Conservation (phyloP, 2,329 filamentous ascomycete species). For the Cryoendolithus antarcticus region DNA sequence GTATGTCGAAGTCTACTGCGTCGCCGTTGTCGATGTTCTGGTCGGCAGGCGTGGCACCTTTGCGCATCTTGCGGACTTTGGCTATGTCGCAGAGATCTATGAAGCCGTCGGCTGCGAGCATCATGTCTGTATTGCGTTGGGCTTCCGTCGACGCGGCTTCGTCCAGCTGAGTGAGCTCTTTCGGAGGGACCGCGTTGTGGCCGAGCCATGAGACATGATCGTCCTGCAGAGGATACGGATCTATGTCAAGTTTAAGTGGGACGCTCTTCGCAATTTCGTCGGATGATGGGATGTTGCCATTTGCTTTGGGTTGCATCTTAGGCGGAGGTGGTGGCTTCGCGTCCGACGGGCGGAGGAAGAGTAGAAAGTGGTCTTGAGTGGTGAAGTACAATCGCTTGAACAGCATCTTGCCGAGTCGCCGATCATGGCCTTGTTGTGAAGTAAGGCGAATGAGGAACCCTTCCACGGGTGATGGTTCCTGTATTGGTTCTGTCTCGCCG, state of each 20-base stretch:
- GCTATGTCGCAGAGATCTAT: constrained; percentile 48
- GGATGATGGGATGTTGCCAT: constrained; percentile 39
- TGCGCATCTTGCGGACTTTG: constrained; percentile 43
- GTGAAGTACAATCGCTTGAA: constrained; percentile 56
- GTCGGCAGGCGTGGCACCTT: constrained; percentile 41
- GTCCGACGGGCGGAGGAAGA: constrained; percentile 50
- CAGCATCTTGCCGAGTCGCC: constrained; percentile 47
- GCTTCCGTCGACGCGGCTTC: constrained; percentile 47
- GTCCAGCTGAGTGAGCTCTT: constrained; percentile 31
- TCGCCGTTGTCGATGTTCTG: constrained; percentile 40
- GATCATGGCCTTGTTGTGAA: constrained; percentile 47
- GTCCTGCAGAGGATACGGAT: constrained; percentile 45
- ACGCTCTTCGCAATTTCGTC: constrained; percentile 43
- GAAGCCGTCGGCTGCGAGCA: constrained; percentile 50
- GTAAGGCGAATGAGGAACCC: constrained; percentile 55
- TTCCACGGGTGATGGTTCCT: constrained; percentile 51
- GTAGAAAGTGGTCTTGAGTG: constrained; percentile 49
- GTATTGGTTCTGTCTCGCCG: constrained; percentile 36
- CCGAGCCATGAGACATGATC: constrained; percentile 46
- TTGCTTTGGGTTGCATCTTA: constrained; percentile 33
- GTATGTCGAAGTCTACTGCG: constrained; percentile 40
- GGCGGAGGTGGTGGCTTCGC: constrained; percentile 46
- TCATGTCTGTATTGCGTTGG: constrained; percentile 45
- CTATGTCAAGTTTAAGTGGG: constrained; percentile 49
- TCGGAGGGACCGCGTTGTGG: constrained; percentile 20